phyloP scores from a whole-genome alignment of 73 alveolate species.

The Stentor roeselii region DNA sequence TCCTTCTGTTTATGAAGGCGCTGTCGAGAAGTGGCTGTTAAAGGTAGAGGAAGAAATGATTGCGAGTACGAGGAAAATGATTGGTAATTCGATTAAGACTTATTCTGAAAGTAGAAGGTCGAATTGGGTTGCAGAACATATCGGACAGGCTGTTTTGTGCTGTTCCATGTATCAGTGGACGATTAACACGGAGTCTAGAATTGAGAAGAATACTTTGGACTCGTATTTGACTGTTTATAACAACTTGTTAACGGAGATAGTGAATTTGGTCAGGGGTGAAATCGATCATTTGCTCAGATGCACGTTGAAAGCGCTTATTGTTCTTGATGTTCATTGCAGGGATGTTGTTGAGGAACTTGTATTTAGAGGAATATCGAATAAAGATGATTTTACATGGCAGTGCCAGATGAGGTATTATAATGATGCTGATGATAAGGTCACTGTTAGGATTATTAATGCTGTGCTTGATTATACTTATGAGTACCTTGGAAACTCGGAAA shows the following conservation, averaged over 20 bases:
- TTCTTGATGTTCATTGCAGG: constrained; percentile 94
- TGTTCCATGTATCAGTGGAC: constrained; percentile 40
- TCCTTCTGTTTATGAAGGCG: constrained; percentile 84
- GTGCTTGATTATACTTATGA: constrained; percentile 89
- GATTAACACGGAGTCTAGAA: constrained; percentile 13
- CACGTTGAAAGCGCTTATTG: constrained; percentile 91
- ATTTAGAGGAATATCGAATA: constrained; percentile 28
- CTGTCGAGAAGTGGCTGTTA: constrained; percentile 91
- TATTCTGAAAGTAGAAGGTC: constrained; percentile 68
- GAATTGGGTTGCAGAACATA: constrained; percentile 68
- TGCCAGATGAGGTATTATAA: constrained; percentile 71
- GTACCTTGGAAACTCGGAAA: constrained; percentile 88
- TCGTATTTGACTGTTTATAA: background rate
- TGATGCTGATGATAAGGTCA: constrained; percentile 36
- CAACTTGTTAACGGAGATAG: constrained; percentile 83
- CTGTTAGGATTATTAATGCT: constrained; percentile 69
- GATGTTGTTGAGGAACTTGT: constrained; percentile 74
- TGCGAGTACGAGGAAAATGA: constrained; percentile 68
- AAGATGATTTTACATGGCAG: constrained; percentile 71
- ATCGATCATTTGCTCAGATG: constrained; percentile 81
- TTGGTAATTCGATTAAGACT: constrained; percentile 76
- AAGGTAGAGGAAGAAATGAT: constrained; percentile 84
- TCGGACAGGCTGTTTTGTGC: constrained; percentile 46
- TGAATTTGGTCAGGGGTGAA: constrained; percentile 88
- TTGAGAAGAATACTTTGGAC: background rate